These are phyloP conservation scores for Boeremia lycopersici DNA, from an alignment of 2,329 filamentous ascomycete species.

Conservation along the genomic window DNA sequence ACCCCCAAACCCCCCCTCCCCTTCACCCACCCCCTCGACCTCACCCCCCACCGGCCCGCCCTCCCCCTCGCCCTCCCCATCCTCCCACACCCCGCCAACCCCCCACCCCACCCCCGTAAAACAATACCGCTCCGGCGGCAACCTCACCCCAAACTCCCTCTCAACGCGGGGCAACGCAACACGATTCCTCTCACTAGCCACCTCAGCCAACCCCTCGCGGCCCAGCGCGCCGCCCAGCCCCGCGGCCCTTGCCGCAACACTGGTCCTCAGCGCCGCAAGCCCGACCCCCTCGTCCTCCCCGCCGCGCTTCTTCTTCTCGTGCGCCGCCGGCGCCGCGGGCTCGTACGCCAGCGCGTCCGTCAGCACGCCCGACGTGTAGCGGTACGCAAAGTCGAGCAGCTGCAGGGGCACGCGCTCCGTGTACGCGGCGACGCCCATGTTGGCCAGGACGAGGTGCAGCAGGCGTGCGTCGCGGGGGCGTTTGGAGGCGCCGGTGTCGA, in stretches of 20 bases:
- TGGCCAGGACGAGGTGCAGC: constrained; percentile 78
- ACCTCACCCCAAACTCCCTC: constrained; percentile 61
- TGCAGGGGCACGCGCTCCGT: constrained; percentile 82
- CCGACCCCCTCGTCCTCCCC: constrained; percentile 57
- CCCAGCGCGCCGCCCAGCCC: constrained; percentile 55
- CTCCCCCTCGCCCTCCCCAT: constrained; percentile 68
- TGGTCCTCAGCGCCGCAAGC: constrained; percentile 72
- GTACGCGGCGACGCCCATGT: constrained; percentile 78
- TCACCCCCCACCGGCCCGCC: constrained; percentile 44
- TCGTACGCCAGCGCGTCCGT: constrained; percentile 60
- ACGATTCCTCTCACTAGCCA: constrained; percentile 61
- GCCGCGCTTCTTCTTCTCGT: constrained; percentile 31
- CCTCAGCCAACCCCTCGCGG: constrained; percentile 78
- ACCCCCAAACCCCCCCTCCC: constrained; percentile 7
- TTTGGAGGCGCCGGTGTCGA: constrained; percentile 43
- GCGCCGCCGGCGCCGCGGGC: constrained; percentile 26
- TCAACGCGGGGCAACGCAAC: constrained; percentile 53
- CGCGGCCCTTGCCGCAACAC: constrained; percentile 70
- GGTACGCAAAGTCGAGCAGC: constrained; percentile 85
- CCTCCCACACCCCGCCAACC: constrained; percentile 59
- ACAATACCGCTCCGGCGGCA: constrained; percentile 66
- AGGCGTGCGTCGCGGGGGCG: constrained; percentile 79
- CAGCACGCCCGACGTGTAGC: constrained; percentile 75
- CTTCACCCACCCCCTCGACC: constrained; percentile 21
- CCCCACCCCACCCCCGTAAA: constrained; percentile 46